These are phyloP conservation scores for Sclerotinia minor DNA, from an alignment of 2,329 filamentous ascomycete species.

Conservation along the genomic window DNA sequence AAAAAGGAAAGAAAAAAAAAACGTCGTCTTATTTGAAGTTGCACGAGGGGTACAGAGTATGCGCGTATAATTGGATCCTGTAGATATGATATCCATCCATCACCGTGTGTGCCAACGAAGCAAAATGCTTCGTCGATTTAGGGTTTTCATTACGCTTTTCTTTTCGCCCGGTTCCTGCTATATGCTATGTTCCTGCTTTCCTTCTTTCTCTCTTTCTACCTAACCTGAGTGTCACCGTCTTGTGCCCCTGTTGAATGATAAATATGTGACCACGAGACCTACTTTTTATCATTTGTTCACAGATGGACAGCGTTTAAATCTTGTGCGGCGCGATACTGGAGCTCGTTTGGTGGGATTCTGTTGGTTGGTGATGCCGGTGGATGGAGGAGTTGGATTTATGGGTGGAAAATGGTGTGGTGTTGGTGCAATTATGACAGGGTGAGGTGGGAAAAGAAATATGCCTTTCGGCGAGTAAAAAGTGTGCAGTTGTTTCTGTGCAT, in stretches of 20 bases:
- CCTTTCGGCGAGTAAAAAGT: background rate
- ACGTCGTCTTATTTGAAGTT: background rate
- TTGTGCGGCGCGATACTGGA: slow-evolving; percentile 1
- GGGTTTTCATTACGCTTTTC: background rate
- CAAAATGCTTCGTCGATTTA: slow-evolving; percentile 13
- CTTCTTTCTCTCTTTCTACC: too few relatives aligned
- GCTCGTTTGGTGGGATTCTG: background rate
- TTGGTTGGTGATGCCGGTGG: slow-evolving; percentile 1
- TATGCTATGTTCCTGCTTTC: slow-evolving; percentile 18
- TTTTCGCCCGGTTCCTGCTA: background rate
- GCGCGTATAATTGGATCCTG: slow-evolving; percentile 11
- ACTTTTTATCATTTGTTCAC: background rate
- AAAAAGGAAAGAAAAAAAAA: background rate
- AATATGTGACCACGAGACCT: slow-evolving; percentile 22
- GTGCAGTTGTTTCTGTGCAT: background rate
- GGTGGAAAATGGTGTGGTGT: slow-evolving; percentile 1
- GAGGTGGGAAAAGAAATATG: background rate
- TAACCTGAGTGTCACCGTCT: background rate
- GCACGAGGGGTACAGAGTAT: slow-evolving; percentile 11
- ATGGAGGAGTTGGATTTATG: background rate
- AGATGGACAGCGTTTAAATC: slow-evolving; percentile 16
- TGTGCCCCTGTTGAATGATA: background rate
- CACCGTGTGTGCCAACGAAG: slow-evolving; percentile 23
- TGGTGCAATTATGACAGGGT: slow-evolving; percentile 1
- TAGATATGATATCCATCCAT: slow-evolving; percentile 16